These are phyloP conservation scores for Chaetoceros muelleri DNA, from an alignment of 108 stramenopile genomes.

Conservation along the genomic window DNA sequence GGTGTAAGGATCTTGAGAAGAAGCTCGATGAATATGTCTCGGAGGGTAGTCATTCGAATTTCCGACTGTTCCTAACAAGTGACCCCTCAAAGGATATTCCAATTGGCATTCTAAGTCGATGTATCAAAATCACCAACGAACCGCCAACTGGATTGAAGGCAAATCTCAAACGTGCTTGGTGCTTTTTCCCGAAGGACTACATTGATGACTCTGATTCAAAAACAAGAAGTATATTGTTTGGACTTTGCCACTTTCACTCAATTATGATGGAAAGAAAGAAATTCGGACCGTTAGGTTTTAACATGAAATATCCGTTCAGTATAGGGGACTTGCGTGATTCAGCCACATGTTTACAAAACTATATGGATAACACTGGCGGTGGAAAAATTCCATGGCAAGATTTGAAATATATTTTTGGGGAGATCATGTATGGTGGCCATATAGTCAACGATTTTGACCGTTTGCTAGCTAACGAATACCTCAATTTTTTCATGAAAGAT, in stretches of 20 bases:
- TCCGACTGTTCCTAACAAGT: conserved; percentile 79
- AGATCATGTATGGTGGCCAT: conserved; percentile 93
- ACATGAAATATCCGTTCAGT: conserved; percentile 91
- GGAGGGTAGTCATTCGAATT: conserved; percentile 75
- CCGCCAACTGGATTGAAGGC: conserved; percentile 87
- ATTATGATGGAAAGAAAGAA: conserved; percentile 90
- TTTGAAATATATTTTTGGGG: conserved; percentile 86
- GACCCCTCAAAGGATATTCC: conserved; percentile 78
- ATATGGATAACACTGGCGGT: conserved; percentile 83
- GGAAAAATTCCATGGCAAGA: conserved; percentile 91
- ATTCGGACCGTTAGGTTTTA: conserved; percentile 90
- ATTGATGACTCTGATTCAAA: conserved; percentile 83
- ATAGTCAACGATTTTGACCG: conserved; percentile 93
- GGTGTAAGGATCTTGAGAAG: conserved; percentile 83
- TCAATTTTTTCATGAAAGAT: conserved; percentile 88
- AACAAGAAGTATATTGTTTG: conserved; percentile 83
- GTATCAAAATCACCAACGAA: conserved; percentile 92
- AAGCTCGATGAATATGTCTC: conserved; percentile 77
- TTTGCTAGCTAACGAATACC: conserved; percentile 77
- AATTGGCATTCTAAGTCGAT: conserved; percentile 82
- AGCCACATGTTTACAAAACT: conserved; percentile 75
- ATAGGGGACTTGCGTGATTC: conserved; percentile 85
- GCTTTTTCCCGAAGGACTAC: conserved; percentile 70
- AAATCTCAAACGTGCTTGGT: conserved; percentile 88
- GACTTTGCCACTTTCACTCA: conserved; percentile 88